Percentiles rank a stretch among this genome's conserved stretches.
phyloP scores from a whole-genome alignment of 768 basidiomycete genomes.

The Mycena kentingensis region DNA sequence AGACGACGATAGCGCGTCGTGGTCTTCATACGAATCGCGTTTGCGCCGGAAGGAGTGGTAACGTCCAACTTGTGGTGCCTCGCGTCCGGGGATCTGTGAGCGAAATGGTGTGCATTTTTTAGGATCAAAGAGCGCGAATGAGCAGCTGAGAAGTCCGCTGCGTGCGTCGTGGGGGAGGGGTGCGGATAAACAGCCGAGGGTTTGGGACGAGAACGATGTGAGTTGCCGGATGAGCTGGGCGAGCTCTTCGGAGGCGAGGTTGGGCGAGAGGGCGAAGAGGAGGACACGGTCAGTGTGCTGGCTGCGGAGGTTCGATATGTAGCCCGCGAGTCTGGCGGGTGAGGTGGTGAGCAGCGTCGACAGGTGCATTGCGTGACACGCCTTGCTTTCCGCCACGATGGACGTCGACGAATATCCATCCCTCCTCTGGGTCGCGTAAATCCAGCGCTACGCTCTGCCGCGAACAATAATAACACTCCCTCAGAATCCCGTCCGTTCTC shows the following conservation, averaged over 20 bases:
- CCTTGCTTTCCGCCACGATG: slow-evolving; percentile 18
- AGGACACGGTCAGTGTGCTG: slow-evolving; percentile 40
- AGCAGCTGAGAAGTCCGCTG: slow-evolving; percentile 47
- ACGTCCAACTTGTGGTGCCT: slow-evolving; percentile 66
- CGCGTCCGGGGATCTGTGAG: slow-evolving; percentile 62
- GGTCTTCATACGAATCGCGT: slow-evolving; percentile 16
- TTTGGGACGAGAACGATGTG: slow-evolving; percentile 39
- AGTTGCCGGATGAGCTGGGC: slow-evolving; percentile 42
- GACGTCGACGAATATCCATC: slow-evolving; percentile 39
- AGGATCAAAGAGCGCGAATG: slow-evolving; percentile 56
- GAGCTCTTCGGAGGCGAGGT: slow-evolving; percentile 40
- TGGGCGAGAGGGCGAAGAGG: slow-evolving; percentile 54
- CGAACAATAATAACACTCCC: slow-evolving; percentile 5
- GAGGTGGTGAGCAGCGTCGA: slow-evolving; percentile 44
- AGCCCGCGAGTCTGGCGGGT: slow-evolving; percentile 35
- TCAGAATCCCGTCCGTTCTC: slow-evolving; percentile 46
- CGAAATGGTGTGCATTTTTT: slow-evolving; percentile 50
- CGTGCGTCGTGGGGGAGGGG: slow-evolving; percentile 36
- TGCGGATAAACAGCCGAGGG: slow-evolving; percentile 66
- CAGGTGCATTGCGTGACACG: slow-evolving; percentile 31
- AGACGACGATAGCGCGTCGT: slow-evolving; percentile 14
- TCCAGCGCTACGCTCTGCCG: slow-evolving; percentile 2
- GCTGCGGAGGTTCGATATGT: slow-evolving; percentile 35
- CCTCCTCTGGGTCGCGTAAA: slow-evolving; percentile 50
- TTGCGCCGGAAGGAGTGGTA: slow-evolving; percentile 64